Evolutionary conservation across 176 grass and related monocot species (phyloP).

Genomic region (Ampelocalamus luodianensis): DNA sequence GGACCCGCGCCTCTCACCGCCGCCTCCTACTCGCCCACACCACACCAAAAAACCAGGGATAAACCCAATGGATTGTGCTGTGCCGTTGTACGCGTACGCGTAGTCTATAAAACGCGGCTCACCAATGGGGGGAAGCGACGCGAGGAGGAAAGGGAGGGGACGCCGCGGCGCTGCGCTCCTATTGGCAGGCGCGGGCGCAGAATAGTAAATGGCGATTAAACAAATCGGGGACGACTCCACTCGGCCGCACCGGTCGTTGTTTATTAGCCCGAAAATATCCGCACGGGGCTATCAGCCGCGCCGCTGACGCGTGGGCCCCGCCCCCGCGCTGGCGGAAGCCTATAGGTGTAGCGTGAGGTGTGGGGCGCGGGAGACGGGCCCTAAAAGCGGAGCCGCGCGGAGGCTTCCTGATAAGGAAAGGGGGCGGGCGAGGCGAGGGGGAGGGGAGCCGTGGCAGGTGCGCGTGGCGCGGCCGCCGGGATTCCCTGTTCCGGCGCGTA

Average conservation of each 20-base stretch:
- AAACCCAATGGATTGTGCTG: not conserved
- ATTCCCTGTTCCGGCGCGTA: conserved; percentile 1
- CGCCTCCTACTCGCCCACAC: not conserved
- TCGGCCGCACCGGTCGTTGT: conserved; percentile 28
- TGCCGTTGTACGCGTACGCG: not conserved
- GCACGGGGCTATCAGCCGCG: not conserved
- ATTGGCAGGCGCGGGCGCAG: not conserved
- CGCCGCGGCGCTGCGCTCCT: not conserved
- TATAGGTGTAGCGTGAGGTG: not conserved
- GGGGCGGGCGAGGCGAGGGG: not conserved
- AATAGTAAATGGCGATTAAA: conserved; percentile 21
- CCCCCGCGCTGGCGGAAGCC: too few relatives aligned
- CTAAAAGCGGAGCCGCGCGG: not conserved
- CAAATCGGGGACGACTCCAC: not conserved
- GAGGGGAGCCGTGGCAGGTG: not conserved
- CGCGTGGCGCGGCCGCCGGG: not conserved
- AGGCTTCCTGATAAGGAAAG: conserved; percentile 32
- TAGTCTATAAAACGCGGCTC: conserved; percentile 28
- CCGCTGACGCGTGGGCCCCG: conserved; percentile 12
- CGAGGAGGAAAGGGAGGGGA: not conserved
- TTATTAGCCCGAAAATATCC: not conserved
- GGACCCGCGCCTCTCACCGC: not conserved
- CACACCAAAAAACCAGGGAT: not conserved
- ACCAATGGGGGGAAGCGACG: conserved; percentile 7
- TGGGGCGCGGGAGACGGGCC: too few relatives aligned